These are phyloP conservation scores for Wallacemonas sp. DNA, from an alignment of 208 protist genomes.

Conservation along the genomic window DNA sequence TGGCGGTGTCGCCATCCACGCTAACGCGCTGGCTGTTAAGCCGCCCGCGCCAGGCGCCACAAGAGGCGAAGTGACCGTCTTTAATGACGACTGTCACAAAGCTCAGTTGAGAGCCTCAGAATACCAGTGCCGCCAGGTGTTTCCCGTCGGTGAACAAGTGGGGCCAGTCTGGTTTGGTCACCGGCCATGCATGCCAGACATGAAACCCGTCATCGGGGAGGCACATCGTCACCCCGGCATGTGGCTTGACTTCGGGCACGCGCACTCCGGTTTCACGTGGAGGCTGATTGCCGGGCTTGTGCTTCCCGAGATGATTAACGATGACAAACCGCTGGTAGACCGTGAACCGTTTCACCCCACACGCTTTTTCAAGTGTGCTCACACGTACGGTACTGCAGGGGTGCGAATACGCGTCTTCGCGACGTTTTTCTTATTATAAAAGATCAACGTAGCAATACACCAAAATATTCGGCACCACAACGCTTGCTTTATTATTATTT, in stretches of 20 bases:
- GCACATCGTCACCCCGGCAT: constrained; percentile 13
- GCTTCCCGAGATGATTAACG: constrained; percentile 16
- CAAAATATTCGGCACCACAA: too few relatives aligned
- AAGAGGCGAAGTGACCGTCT: constrained; percentile 18
- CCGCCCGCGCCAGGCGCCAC: not conserved
- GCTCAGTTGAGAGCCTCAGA: constrained; percentile 15
- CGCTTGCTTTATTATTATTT: too few relatives aligned
- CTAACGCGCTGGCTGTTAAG: constrained; percentile 9
- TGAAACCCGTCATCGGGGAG: constrained; percentile 26
- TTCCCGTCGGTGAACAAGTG: constrained; percentile 15
- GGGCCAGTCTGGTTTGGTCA: constrained; percentile 17
- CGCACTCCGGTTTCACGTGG: constrained; percentile 18
- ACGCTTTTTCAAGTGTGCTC: too few relatives aligned
- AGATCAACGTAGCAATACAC: too few relatives aligned
- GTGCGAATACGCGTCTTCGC: too few relatives aligned
- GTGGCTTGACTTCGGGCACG: constrained; percentile 26
- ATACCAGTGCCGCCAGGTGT: constrained; percentile 7
- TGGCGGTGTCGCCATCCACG: constrained; percentile 13
- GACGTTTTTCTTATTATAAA: too few relatives aligned
- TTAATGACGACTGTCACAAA: constrained; percentile 6
- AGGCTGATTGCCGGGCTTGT: constrained; percentile 16
- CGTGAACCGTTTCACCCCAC: constrained; percentile 13
- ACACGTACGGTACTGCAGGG: too few relatives aligned
- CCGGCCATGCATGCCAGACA: constrained; percentile 21
- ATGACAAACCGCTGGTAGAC: constrained; percentile 24